Percentiles rank a stretch among this genome's conserved stretches.
Evolutionary conservation across 1,139 yeast species (phyloP).

Genomic region (Saccharomyces hybrid): DNA sequence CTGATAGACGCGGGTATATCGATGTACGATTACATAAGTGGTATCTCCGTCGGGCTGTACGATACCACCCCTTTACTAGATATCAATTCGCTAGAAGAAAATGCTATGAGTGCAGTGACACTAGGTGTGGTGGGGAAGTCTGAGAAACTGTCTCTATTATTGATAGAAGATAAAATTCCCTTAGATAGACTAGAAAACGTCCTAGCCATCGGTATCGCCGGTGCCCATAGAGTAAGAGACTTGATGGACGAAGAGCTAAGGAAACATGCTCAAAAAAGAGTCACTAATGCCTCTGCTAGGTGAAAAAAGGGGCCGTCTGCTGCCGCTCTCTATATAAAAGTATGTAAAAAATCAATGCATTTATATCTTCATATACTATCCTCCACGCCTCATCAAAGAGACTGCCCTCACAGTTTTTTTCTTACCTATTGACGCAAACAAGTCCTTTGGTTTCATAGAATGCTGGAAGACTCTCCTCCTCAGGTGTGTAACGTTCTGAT

Average conservation of each 20-base stretch:
- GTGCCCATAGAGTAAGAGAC: conserved; percentile 72
- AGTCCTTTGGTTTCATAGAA: conserved; percentile 30
- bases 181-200: conserved; percentile 71
- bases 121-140: conserved; percentile 78
- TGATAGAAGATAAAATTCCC: conserved; percentile 79
- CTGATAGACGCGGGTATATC: conserved; percentile 93
- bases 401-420: conserved; percentile 14
- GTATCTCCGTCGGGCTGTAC: conserved; percentile 72
- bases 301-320: not conserved
- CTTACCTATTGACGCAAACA: conserved; percentile 31
- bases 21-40: conserved; percentile 82
- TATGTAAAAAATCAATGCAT: not conserved
- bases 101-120: conserved; percentile 72
- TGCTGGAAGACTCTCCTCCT: conserved; percentile 31
- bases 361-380: not conserved
- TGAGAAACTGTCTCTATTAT: conserved; percentile 66
- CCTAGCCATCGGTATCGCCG: conserved; percentile 82
- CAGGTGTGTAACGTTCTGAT: conserved; percentile 31
- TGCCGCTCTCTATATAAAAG: not conserved
- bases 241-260: conserved; percentile 83
- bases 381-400: no score
- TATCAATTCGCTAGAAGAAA: conserved; percentile 73
- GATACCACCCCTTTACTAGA: conserved; percentile 74
- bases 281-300: conserved; percentile 28
- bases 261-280: conserved; percentile 50